phyloP scores from a whole-genome alignment of 257 asterid species.

The Gentiana macrophylla region DNA sequence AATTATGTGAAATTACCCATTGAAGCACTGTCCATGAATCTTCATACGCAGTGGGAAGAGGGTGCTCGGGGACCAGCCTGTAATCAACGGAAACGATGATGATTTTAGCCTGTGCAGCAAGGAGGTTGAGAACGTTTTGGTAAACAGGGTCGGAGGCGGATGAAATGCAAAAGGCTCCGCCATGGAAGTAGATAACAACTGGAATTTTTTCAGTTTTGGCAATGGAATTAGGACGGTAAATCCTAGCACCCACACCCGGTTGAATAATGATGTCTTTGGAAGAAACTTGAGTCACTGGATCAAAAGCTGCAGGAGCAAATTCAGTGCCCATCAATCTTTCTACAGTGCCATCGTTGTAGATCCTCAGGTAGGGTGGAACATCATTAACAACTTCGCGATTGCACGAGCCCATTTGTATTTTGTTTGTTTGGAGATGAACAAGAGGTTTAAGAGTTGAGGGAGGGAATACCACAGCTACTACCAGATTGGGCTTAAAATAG shows the following conservation, averaged over 20 bases:
- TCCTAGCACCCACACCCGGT: slow-evolving; percentile 41
- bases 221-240: slow-evolving; percentile 33
- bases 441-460: background rate
- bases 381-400: slow-evolving; percentile 28
- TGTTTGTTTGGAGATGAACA: no score
- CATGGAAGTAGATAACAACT: background rate
- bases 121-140: no score
- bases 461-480: background rate
- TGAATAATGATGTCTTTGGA: slow-evolving; percentile 27
- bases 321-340: slow-evolving; percentile 39
- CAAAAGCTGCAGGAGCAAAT: no score
- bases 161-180: no score
- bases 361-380: slow-evolving; percentile 45
- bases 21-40: no score
- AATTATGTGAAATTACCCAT: background rate
- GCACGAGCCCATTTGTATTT: slow-evolving; percentile 22
- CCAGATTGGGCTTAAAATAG: no score
- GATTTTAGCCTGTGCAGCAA: no score
- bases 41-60: no score
- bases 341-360: slow-evolving; percentile 43
- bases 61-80: no score
- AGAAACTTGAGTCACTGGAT: no score
- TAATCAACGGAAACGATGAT: no score
- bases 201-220: slow-evolving; percentile 30
- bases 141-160: no score